Evolutionary conservation across 768 basidiomycete species (phyloP).

Genomic region (Ramaria sp.): DNA sequence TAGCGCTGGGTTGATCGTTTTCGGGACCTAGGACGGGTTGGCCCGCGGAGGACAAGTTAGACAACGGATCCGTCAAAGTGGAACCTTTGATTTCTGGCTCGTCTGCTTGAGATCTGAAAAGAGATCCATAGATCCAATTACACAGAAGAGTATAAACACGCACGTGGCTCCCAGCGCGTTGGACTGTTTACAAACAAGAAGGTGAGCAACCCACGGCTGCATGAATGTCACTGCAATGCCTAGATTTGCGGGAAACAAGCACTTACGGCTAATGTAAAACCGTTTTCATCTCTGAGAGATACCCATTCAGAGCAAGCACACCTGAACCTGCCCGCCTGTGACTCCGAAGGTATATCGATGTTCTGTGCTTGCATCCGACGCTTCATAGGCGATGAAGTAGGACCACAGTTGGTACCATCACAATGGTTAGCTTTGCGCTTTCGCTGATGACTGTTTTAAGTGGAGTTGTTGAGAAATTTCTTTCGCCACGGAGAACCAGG

Average conservation of each 20-base stretch:
- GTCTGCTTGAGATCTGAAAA: neutral
- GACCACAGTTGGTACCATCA: neutral
- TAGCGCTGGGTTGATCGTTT: neutral
- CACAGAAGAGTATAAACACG: neutral
- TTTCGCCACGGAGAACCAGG: neutral
- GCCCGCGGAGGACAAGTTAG: neutral
- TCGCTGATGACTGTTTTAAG: neutral
- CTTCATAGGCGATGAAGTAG: neutral
- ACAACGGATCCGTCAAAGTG: neutral
- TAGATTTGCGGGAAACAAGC: neutral
- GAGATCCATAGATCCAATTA: neutral
- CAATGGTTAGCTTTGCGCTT: constrained; percentile 5
- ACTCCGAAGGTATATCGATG: neutral
- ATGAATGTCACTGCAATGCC: neutral
- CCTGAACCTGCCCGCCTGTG: neutral
- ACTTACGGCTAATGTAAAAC: constrained; percentile 1
- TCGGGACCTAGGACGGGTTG: neutral
- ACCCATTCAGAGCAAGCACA: constrained; percentile 5
- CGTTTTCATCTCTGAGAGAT: neutral
- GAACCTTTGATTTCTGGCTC: neutral
- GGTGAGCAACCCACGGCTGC: neutral
- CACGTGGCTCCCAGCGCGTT: neutral
- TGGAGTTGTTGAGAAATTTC: neutral
- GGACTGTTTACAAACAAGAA: neutral
- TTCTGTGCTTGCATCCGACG: neutral